phyloP scores from a whole-genome alignment of 768 basidiomycete species.

The Suillus americanus region DNA sequence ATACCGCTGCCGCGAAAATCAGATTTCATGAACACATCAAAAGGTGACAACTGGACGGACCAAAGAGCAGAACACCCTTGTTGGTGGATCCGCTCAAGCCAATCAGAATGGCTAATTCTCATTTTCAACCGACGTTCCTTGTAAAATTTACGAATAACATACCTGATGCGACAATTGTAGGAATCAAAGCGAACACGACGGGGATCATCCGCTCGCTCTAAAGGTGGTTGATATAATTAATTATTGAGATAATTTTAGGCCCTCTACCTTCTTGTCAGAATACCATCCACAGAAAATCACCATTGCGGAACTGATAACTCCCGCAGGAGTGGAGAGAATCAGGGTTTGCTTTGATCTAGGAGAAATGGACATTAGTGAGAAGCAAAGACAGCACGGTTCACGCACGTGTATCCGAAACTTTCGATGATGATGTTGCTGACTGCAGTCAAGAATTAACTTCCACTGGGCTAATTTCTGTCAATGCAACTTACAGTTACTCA shows the following conservation, averaged over 20 bases:
- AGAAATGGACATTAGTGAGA: neutral
- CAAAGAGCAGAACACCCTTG: slow-evolving; percentile 57
- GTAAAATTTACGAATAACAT: slow-evolving; percentile 10
- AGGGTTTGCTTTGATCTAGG: slow-evolving; percentile 59
- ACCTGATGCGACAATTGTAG: slow-evolving; percentile 59
- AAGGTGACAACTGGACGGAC: slow-evolving; percentile 27
- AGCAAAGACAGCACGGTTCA: slow-evolving; percentile 1
- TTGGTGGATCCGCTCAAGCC: slow-evolving; percentile 48
- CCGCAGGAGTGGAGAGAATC: slow-evolving; percentile 58
- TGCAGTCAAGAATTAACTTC: slow-evolving; percentile 20
- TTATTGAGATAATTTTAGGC: neutral
- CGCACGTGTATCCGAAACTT: slow-evolving; percentile 63
- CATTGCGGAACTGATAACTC: slow-evolving; percentile 47
- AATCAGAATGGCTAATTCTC: slow-evolving; percentile 45
- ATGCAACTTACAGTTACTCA: slow-evolving; percentile 57
- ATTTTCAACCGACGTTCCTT: neutral
- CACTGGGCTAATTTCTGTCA: neutral
- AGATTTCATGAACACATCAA: neutral
- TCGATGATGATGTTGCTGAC: slow-evolving; percentile 65
- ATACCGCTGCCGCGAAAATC: slow-evolving; percentile 37
- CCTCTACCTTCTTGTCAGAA: slow-evolving; percentile 57
- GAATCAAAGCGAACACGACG: slow-evolving; percentile 55
- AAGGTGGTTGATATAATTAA: neutral
- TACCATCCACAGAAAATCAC: slow-evolving; percentile 61
- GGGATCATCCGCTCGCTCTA: slow-evolving; percentile 62